Percentiles rank a stretch among this genome's conserved stretches.
Evolutionary conservation across 306 rosid species (phyloP).

Genomic region (Lotus japonicus): DNA sequence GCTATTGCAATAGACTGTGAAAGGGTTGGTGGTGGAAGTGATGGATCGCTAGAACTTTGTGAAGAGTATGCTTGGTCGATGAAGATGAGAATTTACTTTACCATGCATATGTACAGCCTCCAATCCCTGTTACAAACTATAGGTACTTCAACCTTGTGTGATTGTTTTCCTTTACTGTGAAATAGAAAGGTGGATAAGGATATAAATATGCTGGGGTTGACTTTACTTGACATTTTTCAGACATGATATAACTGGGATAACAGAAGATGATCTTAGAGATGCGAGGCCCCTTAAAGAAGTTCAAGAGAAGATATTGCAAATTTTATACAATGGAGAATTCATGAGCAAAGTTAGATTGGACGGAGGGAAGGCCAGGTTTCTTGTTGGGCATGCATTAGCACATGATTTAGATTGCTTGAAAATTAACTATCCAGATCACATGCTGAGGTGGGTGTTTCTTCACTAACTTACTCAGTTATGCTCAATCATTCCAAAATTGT

Average conservation of each 20-base stretch:
- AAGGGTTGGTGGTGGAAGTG: conserved; percentile 90
- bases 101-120: conserved; percentile 60
- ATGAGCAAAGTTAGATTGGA: conserved; percentile 42
- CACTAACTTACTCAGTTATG: not conserved
- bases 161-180: conserved; percentile 19
- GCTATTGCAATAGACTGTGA: conserved; percentile 78
- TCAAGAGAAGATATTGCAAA: conserved; percentile 49
- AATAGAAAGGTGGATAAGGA: not conserved
- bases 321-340: conserved; percentile 66
- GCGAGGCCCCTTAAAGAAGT: conserved; percentile 65
- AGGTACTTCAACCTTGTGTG: conserved; percentile 37
- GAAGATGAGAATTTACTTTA: conserved; percentile 70
- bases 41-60: conserved; percentile 77
- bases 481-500: not conserved
- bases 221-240: conserved; percentile 39
- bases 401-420: conserved; percentile 71
- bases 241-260: conserved; percentile 65
- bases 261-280: conserved; percentile 63
- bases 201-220: not conserved
- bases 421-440: conserved; percentile 58
- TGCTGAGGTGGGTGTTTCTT: conserved; percentile 55
- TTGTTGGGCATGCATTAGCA: conserved; percentile 75
- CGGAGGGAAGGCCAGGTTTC: conserved; percentile 74
- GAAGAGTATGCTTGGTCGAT: conserved; percentile 70
- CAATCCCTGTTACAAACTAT: conserved; percentile 51